phyloP scores from a whole-genome alignment of 495 filamentous ascomycete genomes.

The Aspergillus homomorphus region DNA sequence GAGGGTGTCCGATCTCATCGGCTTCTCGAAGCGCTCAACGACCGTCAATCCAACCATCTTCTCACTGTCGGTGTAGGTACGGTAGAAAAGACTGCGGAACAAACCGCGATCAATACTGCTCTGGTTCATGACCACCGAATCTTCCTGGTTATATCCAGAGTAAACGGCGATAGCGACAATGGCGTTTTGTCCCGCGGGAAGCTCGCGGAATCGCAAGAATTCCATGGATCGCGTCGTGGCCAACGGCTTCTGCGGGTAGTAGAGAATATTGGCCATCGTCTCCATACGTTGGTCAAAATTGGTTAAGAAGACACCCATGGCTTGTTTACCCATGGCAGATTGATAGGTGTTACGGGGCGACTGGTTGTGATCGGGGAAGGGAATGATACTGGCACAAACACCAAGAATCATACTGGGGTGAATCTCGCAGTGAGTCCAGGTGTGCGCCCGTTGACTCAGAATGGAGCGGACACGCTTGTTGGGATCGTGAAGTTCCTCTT shows the following conservation, averaged over 20 bases:
- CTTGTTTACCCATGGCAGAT: constrained; percentile 99
- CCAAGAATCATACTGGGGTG: constrained; percentile 98
- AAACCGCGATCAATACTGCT: constrained; percentile 95
- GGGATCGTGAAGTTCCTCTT: constrained; percentile 55
- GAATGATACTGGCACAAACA: constrained; percentile 98
- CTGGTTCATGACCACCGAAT: constrained; percentile 99
- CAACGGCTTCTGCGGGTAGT: constrained; percentile 97
- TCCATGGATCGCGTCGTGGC: constrained; percentile 98
- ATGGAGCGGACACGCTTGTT: constrained; percentile 84
- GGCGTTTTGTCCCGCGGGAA: constrained; percentile 96
- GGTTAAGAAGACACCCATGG: constrained; percentile 97
- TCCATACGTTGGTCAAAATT: constrained; percentile 97
- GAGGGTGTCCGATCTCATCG: constrained; percentile 79
- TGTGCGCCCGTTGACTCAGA: constrained; percentile 75
- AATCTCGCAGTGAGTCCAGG: constrained; percentile 97
- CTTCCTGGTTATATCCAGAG: constrained; percentile 99
- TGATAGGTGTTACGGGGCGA: constrained; percentile 99
- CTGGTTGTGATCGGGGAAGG: constrained; percentile 99
- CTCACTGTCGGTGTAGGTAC: constrained; percentile 92
- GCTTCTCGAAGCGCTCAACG: constrained; percentile 92
- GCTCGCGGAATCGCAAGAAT: constrained; percentile 93
- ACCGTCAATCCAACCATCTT: constrained; percentile 88
- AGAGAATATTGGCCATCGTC: constrained; percentile 98
- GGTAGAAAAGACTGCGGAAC: constrained; percentile 97
- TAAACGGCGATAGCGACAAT: constrained; percentile 97